Evolutionary conservation across 225 moss, liverwort and hornwort genomes (phyloP), one percentile per base, ranked within the genome.

Genomic region (Thuidium tamariscinum): DNA sequence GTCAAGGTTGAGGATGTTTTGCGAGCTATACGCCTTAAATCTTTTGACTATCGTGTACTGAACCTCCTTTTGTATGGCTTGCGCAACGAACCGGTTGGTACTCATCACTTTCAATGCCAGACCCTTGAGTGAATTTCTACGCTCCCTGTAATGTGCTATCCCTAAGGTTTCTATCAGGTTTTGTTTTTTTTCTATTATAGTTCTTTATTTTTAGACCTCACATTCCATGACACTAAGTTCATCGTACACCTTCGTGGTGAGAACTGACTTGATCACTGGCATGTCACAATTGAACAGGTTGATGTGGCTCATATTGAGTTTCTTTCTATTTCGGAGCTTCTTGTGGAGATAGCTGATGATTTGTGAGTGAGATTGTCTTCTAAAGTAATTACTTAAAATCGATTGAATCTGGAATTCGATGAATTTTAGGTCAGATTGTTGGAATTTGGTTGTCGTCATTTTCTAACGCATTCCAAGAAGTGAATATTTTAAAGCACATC

Each of bases 311-410:
- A 99, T 79, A 86, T 82, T 71, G 89, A 93, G 80, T 99, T 96
- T 90, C 93, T 99, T 81, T 89, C 88, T 49, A 89, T 91, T 67
- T 97, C 96, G 56, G 99, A 99, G 89, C 91, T 99, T 87, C 92
- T 97, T 81, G 97, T 99, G 85, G 99, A 99, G 92, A 93, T 99
- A 61, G 87, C 94, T 72, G 99, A 99, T 90, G 99, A 99, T 88
- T 84, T 99, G 97, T 99, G 84, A 94, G 95, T 86, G 61, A 73
- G 69, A 83, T n/a, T 74, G 27, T 86, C 29, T 56, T 30, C 79
- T 48, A 56, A 80, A 48, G 55, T 22, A 39, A 39, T 62, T 74
- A 23, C 57, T 44, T 29, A 61, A 46, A 60, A 74, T 34, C 20
- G 34, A 42, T 66, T 82, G 51, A 76, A 18, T 49, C n/a, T 66